A percentile compares a stretch with the other conserved stretches of the same genome.
Conservation (phyloP, 176 grass and related monocot genomes). For the Aegilops sharonensis region DNA sequence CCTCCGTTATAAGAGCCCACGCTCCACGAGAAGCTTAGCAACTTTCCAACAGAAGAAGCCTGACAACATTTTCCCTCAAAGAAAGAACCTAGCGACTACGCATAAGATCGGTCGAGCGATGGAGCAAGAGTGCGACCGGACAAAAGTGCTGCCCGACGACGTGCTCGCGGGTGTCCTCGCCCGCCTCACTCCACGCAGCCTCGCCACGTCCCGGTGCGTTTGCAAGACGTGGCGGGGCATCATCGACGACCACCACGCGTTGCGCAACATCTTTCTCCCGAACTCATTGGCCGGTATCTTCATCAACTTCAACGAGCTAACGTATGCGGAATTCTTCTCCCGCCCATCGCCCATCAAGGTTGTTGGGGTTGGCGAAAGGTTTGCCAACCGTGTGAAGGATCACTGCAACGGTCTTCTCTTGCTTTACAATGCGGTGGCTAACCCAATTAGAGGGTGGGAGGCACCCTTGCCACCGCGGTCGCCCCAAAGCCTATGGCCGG, state of each 20-base stretch:
- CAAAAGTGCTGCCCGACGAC: not conserved
- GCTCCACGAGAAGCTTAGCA: not conserved
- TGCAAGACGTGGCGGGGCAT: not conserved
- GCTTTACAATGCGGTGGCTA: not conserved
- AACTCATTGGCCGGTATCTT: not conserved
- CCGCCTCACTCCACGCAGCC: not conserved
- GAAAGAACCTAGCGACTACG: no score
- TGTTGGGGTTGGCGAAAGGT: no score
- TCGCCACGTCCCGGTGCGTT: not conserved
- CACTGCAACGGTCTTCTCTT: not conserved
- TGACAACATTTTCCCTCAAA: not conserved
- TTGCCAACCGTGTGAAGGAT: not conserved
- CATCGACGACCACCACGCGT: not conserved
- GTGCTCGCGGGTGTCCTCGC: not conserved
- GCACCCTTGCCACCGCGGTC: not conserved
- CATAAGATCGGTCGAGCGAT: not conserved
- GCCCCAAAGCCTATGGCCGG: not conserved
- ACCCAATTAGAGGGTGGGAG: not conserved
- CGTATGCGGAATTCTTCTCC: not conserved
- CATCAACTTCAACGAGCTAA: not conserved
- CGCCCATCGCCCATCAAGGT: not conserved
- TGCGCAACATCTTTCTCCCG: not conserved
- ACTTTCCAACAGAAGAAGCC: not conserved
- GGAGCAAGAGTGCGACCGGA: not conserved
- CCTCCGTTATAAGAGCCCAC: not conserved